Conservation (phyloP, 2,329 filamentous ascomycete species). For the Penicillium sp. region DNA sequence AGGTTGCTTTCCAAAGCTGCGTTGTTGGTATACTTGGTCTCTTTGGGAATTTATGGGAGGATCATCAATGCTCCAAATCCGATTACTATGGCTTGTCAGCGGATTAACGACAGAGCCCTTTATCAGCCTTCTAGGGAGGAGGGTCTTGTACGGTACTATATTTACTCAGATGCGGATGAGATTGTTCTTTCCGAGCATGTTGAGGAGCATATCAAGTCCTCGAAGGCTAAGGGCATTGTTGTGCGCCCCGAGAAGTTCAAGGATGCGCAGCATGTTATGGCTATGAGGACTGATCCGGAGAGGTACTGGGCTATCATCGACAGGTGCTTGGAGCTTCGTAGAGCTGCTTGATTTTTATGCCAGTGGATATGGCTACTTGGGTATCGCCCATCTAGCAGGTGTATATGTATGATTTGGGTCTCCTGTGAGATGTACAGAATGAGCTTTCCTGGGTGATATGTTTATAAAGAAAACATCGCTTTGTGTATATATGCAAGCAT, state of each 20-base stretch:
- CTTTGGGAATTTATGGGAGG: constrained; percentile 17
- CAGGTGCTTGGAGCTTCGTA: constrained; percentile 18
- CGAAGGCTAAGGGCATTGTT: constrained; percentile 31
- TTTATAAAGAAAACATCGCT: too few species aligned
- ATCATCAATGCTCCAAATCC: constrained; percentile 24
- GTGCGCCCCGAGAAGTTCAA: constrained; percentile 39
- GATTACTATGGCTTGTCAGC: constrained; percentile 27
- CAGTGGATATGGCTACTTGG: neutral
- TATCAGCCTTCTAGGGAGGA: constrained; percentile 13
- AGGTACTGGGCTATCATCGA: constrained; percentile 42
- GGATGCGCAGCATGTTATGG: constrained; percentile 40
- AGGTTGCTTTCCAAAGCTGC: constrained; percentile 28
- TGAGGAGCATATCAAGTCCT: constrained; percentile 36
- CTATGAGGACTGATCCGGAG: constrained; percentile 39
- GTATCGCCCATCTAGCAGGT: neutral
- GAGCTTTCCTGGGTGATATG: too few species aligned
- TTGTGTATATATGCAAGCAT: too few species aligned
- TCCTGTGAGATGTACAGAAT: too few species aligned
- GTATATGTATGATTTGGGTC: neutral
- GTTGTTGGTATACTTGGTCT: constrained; percentile 26
- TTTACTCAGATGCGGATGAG: constrained; percentile 42
- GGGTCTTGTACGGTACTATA: constrained; percentile 33
- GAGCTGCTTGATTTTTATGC: neutral
- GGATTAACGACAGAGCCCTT: constrained; percentile 33
- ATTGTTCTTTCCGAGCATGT: constrained; percentile 38